phyloP scores from a whole-genome alignment of 495 filamentous ascomycete species.

The Letharia lupina region DNA sequence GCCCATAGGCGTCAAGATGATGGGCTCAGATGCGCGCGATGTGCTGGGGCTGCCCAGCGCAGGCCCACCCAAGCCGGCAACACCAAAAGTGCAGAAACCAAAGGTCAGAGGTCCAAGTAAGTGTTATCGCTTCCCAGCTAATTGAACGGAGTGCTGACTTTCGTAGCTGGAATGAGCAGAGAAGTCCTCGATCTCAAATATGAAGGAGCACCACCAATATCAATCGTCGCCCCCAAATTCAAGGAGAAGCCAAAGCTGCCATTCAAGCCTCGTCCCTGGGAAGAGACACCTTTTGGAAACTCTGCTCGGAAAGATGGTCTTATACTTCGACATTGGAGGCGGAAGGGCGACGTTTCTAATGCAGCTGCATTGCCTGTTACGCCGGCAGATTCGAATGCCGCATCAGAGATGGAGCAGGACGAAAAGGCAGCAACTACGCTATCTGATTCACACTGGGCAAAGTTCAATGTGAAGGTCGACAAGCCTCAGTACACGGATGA shows the following conservation, averaged over 20 bases:
- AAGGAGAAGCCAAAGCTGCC: conserved; percentile 53
- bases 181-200: conserved; percentile 59
- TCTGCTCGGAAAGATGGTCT: conserved; percentile 48
- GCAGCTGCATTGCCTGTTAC: conserved; percentile 23
- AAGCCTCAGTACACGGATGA: conserved; percentile 75
- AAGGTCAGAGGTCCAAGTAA: conserved; percentile 60
- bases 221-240: conserved; percentile 56
- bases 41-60: conserved; percentile 65
- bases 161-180: conserved; percentile 63
- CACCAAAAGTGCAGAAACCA: conserved; percentile 71
- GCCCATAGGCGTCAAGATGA: conserved; percentile 41
- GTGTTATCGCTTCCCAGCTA: conserved; percentile 37
- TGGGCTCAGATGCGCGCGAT: conserved; percentile 78
- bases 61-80: conserved; percentile 51
- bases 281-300: conserved; percentile 51
- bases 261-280: conserved; percentile 50
- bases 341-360: conserved; percentile 19
- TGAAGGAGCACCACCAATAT: conserved; percentile 59
- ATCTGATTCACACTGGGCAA: conserved; percentile 52
- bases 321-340: conserved; percentile 52
- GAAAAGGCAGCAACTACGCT: conserved; percentile 35
- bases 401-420: conserved; percentile 38
- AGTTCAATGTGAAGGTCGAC: conserved; percentile 72
- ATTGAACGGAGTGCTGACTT: conserved; percentile 37
- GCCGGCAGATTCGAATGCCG: conserved; percentile 34